Conservation (phyloP, 768 basidiomycete genomes). For the Collybiopsis confluens region DNA sequence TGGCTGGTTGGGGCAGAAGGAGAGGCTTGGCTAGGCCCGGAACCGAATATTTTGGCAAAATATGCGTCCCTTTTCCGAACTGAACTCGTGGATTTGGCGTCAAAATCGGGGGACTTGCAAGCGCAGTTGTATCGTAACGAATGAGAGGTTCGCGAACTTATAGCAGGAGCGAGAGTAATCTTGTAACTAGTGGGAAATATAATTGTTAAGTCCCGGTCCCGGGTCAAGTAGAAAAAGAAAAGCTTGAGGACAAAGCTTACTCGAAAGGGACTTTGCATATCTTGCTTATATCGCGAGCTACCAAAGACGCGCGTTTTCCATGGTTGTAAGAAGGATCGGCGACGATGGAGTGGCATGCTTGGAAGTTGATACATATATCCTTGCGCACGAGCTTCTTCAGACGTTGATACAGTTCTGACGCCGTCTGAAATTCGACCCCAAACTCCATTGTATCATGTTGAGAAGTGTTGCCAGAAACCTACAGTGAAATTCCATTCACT, state of each 20-base stretch:
- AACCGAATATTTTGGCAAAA: not conserved
- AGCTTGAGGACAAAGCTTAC: not conserved
- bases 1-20: not conserved
- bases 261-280: not conserved
- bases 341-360: constrained; percentile 3
- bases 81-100: not conserved
- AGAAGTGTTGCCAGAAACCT: not conserved
- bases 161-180: not conserved
- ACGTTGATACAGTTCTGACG: not conserved
- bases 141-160: not conserved
- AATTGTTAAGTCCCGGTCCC: not conserved
- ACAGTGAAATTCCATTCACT: no score
- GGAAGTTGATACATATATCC: not conserved
- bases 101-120: not conserved
- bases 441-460: not conserved
- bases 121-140: not conserved
- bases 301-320: not conserved
- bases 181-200: not conserved
- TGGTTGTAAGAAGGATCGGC: not conserved
- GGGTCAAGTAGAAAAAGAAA: no score
- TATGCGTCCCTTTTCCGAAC: not conserved
- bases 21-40: not conserved
- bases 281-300: constrained; percentile 2
- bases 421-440: constrained; percentile 2
- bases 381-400: not conserved